These are phyloP conservation scores for Leptographium wingfieldii DNA, from an alignment of 2,329 filamentous ascomycete genomes.

Conservation along the genomic window DNA sequence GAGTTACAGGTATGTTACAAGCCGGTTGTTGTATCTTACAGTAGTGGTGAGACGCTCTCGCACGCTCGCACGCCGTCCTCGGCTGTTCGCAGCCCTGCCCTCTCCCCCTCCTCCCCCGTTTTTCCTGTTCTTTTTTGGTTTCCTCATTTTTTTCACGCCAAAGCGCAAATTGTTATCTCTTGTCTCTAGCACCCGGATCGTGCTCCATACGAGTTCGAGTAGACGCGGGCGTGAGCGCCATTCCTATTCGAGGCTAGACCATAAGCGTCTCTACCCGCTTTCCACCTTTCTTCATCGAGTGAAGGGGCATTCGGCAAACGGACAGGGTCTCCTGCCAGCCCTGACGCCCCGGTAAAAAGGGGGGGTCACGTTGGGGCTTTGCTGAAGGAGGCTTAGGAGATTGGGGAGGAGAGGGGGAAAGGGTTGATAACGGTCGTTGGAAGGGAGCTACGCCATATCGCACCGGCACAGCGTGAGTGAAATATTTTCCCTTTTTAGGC, in stretches of 20 bases:
- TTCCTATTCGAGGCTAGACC: conserved; percentile 11
- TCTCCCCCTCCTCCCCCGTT: background rate
- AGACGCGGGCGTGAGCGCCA: conserved; percentile 1
- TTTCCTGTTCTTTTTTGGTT: background rate
- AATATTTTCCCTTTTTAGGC: conserved; percentile 1
- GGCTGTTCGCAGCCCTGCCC: background rate
- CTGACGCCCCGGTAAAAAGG: background rate
- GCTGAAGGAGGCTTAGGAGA: background rate
- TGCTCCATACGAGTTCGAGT: background rate
- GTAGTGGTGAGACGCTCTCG: background rate
- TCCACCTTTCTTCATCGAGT: conserved; percentile 12
- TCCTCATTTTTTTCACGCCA: background rate
- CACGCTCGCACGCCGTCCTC: background rate
- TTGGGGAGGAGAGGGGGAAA: background rate
- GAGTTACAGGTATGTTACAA: background rate
- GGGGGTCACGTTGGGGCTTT: conserved; percentile 1
- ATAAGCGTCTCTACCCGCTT: conserved; percentile 11
- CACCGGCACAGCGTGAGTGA: background rate
- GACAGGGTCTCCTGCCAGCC: background rate
- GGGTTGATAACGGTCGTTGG: background rate
- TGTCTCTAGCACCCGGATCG: background rate
- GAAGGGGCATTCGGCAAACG: conserved; percentile 9
- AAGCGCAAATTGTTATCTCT: background rate
- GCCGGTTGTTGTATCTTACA: background rate
- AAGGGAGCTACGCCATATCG: background rate